phyloP scores from a whole-genome alignment of 768 basidiomycete genomes.

The Rhodosporidiobolus odoratus region DNA sequence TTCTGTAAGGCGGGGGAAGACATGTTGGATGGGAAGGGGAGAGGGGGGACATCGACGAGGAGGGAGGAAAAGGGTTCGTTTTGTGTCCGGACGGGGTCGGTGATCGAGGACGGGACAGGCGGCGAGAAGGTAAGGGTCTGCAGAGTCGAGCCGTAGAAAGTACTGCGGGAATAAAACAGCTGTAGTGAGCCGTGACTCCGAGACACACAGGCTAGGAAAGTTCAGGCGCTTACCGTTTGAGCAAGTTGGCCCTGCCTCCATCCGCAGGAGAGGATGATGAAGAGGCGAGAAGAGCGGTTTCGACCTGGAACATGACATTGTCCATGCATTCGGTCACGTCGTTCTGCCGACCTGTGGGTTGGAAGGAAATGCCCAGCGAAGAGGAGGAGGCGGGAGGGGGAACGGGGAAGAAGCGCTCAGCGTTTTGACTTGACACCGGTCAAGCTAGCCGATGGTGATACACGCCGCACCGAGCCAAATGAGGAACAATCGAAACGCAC shows the following conservation, averaged over 20 bases:
- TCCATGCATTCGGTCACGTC: slow-evolving; percentile 99
- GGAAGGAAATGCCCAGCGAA: background rate
- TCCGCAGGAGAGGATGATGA: too few relatives aligned
- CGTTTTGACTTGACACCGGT: too few relatives aligned
- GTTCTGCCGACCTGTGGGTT: slow-evolving; percentile 69
- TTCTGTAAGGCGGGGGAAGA: slow-evolving; percentile 49
- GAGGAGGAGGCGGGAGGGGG: background rate
- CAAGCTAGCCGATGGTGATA: too few relatives aligned
- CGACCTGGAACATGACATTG: slow-evolving; percentile 98
- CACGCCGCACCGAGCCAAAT: too few relatives aligned
- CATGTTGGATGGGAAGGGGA: too few relatives aligned
- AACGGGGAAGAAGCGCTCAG: background rate
- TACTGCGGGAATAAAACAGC: too few relatives aligned
- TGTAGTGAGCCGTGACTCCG: background rate
- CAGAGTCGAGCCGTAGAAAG: slow-evolving; percentile 84
- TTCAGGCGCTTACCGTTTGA: slow-evolving; percentile 61
- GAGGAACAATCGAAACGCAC: background rate
- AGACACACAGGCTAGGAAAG: background rate
- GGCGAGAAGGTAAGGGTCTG: slow-evolving; percentile 51
- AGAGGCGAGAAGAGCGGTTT: slow-evolving; percentile 74
- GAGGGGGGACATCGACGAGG: slow-evolving; percentile 70
- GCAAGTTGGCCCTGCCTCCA: slow-evolving; percentile 62
- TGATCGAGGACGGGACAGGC: slow-evolving; percentile 11
- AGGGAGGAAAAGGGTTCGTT: slow-evolving; percentile 91
- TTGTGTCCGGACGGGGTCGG: slow-evolving; percentile 62